A percentile compares a stretch with the other conserved stretches of the same genome.
These are phyloP conservation scores for Sordariomycetes sp. DNA, from an alignment of 2,329 filamentous ascomycete genomes.

Conservation along the genomic window DNA sequence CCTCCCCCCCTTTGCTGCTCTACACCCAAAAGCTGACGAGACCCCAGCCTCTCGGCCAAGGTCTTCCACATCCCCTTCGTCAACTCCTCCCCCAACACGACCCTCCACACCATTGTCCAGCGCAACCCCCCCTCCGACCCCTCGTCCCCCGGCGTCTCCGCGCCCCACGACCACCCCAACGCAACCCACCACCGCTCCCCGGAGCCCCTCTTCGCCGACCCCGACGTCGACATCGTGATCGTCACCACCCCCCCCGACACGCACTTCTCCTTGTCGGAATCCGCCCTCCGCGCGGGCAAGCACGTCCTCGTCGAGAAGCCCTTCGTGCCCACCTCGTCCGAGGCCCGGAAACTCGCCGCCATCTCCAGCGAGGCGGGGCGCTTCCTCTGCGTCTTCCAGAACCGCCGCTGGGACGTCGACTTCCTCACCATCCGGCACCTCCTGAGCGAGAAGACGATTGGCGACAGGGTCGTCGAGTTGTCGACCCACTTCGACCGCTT, in stretches of 20 bases:
- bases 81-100: slow-evolving; percentile 46
- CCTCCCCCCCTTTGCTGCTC: no score
- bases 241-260: slow-evolving; percentile 59
- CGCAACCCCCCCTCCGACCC: slow-evolving; percentile 42
- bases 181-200: slow-evolving; percentile 50
- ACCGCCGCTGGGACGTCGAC: slow-evolving; percentile 67
- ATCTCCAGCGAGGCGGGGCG: slow-evolving; percentile 36
- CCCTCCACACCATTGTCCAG: slow-evolving; percentile 64
- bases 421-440: slow-evolving; percentile 58
- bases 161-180: slow-evolving; percentile 52
- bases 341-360: slow-evolving; percentile 49
- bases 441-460: slow-evolving; percentile 43
- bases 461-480: slow-evolving; percentile 57
- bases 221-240: slow-evolving; percentile 54
- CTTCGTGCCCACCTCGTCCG: slow-evolving; percentile 57
- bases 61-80: slow-evolving; percentile 78
- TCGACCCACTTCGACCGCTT: slow-evolving; percentile 73
- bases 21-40: slow-evolving; percentile 8
- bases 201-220: slow-evolving; percentile 51
- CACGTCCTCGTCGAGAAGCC: slow-evolving; percentile 76
- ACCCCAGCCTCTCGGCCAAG: slow-evolving; percentile 48
- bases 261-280: slow-evolving; percentile 52
- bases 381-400: slow-evolving; percentile 58
- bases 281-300: slow-evolving; percentile 56
- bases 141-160: slow-evolving; percentile 36